Evolutionary conservation across 129 eudicot genomes (phyloP), one percentile per base, ranked within the genome.

Genomic region (Chrysanthemum seticuspe): DNA sequence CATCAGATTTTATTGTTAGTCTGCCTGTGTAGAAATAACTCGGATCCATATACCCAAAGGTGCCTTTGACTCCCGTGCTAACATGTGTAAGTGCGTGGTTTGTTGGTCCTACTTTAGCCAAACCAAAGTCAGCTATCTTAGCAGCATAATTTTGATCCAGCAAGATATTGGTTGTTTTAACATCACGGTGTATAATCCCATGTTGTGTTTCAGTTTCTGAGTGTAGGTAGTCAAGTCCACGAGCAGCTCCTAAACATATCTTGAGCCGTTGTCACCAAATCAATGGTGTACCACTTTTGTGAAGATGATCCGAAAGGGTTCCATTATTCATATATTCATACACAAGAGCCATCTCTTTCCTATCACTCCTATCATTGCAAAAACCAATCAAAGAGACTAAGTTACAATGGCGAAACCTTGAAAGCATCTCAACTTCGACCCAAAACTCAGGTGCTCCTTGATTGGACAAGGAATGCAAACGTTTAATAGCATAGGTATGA

Each of bases 201-300:
- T 70, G 74, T 29, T 23, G 47, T 27, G 25, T 44, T 21, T 54
- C 70, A 14, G 54, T 71, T 8, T 34, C 34, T 0, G 54, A 36
- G 36, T 71, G 76, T 4, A 71, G 76, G 67, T 54, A 54, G 54
- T 56, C 66, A 6, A 71, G 15, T 56, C 76, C 76, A 2, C 52
- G n/a, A 6, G 76, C 76, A 36, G 56, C 76, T n/a, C 76, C 65
- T 51, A 71, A 5, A 55, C 76, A 71, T 27, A 71, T 71, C 45
- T 68, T 18, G 23, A 68, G 73, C 10, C 61, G 18, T 68, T 68
- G 60, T 12, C 44, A 23, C 73, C 73, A 68, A 3, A 31, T 52
- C 16, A 71, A 36, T 31, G 2, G 48, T 29, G 67, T 31, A 71
- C 8, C 62, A 0, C 8, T 70, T 10, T 71, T 71, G 65, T 55